Conservation (phyloP, 2,329 filamentous ascomycete species). For the Ploettnerulaceae sp. region DNA sequence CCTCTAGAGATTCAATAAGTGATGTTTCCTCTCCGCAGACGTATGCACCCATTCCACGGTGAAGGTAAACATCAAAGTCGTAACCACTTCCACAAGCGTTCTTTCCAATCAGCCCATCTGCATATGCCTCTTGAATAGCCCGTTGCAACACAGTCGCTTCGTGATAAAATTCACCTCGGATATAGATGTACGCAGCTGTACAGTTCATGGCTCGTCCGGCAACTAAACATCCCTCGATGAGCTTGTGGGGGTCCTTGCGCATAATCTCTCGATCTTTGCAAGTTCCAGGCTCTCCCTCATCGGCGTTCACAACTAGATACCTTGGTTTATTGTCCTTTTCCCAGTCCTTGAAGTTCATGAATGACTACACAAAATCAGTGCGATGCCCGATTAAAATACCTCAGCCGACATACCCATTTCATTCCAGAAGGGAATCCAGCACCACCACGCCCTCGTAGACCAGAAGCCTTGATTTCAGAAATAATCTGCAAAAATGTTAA, state of each 20-base stretch:
- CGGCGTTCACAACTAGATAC: constrained; percentile 96
- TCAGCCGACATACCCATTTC: constrained; percentile 77
- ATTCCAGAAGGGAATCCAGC: constrained; percentile 96
- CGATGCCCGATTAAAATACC: neutral
- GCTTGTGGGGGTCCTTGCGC: constrained; percentile 99
- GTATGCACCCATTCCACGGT: constrained; percentile 96
- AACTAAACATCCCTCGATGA: constrained; percentile 93
- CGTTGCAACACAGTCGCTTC: constrained; percentile 90
- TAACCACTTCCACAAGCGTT: constrained; percentile 96
- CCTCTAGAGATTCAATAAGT: constrained; percentile 95
- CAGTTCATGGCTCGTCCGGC: constrained; percentile 98
- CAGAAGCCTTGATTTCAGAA: constrained; percentile 92
- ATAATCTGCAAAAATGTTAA: constrained; percentile 62
- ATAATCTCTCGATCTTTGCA: constrained; percentile 99
- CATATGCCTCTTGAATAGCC: constrained; percentile 96
- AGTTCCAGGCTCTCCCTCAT: constrained; percentile 97
- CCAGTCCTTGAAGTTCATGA: constrained; percentile 99
- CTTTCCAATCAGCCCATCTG: constrained; percentile 91
- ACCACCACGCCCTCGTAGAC: constrained; percentile 90
- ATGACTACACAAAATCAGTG: constrained; percentile 58
- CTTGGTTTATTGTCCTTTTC: constrained; percentile 95
- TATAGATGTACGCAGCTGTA: constrained; percentile 98
- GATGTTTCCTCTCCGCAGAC: constrained; percentile 98
- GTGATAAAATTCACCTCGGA: constrained; percentile 95
- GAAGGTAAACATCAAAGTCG: constrained; percentile 95